These are phyloP conservation scores for Cyathus striatus DNA, from an alignment of 768 basidiomycete species.

Conservation along the genomic window DNA sequence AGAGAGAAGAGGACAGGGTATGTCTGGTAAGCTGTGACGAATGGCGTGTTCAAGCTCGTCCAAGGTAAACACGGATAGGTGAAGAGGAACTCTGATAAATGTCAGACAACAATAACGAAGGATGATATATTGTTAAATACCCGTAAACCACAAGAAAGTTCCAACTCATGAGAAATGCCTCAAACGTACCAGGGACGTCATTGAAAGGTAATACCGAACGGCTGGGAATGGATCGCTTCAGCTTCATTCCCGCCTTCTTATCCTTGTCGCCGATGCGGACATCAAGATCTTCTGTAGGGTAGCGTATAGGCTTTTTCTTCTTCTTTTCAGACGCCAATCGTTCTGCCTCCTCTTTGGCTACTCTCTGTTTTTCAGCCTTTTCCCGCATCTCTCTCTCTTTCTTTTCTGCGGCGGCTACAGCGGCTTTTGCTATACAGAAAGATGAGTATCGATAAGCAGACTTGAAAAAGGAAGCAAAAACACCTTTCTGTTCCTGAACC, in stretches of 20 bases:
- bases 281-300: constrained; percentile 91
- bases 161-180: constrained; percentile 88
- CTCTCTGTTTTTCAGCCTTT: constrained; percentile 59
- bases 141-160: constrained; percentile 92
- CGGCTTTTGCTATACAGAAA: constrained; percentile 8
- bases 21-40: constrained; percentile 65
- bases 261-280: constrained; percentile 77
- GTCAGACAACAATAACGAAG: constrained; percentile 5
- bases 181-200: constrained; percentile 60
- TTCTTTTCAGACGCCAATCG: constrained; percentile 72
- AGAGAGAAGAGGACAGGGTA: constrained; percentile 70
- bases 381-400: constrained; percentile 67
- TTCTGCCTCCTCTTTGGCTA: constrained; percentile 68
- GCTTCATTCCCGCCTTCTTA: constrained; percentile 69
- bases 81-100: constrained; percentile 68
- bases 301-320: constrained; percentile 87
- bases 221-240: constrained; percentile 64
- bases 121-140: constrained; percentile 40
- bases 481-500: constrained; percentile 74
- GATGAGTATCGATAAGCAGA: constrained; percentile 11
- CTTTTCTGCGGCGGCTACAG: constrained; percentile 45
- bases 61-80: constrained; percentile 82
- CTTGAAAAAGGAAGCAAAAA: constrained; percentile 6
- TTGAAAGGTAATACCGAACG: constrained; percentile 64
- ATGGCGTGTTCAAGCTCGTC: constrained; percentile 91